Conservation (phyloP, 306 rosid genomes). For the Prunus fruticosa region DNA sequence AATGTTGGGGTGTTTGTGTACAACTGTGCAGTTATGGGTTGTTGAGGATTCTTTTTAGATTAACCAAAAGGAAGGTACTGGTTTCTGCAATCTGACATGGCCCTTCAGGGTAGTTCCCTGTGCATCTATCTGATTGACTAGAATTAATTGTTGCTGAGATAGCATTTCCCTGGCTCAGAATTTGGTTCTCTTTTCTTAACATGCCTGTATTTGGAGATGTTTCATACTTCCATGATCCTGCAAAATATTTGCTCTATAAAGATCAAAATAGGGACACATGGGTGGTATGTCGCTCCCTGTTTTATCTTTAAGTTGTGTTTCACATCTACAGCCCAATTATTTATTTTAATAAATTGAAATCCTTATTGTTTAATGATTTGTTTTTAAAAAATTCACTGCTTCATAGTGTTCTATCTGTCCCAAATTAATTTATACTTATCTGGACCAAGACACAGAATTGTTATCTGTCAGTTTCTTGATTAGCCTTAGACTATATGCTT, state of each 20-base stretch:
- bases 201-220: slow-evolving; percentile 41
- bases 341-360: slow-evolving; percentile 59
- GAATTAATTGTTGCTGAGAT: slow-evolving; percentile 49
- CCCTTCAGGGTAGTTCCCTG: slow-evolving; percentile 44
- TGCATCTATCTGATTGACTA: slow-evolving; percentile 46
- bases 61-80: slow-evolving; percentile 47
- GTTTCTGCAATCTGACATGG: slow-evolving; percentile 55
- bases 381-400: slow-evolving; percentile 19
- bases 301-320: slow-evolving; percentile 15
- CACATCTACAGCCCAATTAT: slow-evolving; percentile 26
- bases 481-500: neutral
- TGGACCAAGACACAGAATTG: slow-evolving; percentile 15
- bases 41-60: slow-evolving; percentile 65
- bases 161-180: slow-evolving; percentile 45
- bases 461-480: neutral
- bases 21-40: slow-evolving; percentile 97
- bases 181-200: slow-evolving; percentile 51
- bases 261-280: slow-evolving; percentile 45
- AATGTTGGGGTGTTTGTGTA: slow-evolving; percentile 85
- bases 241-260: slow-evolving; percentile 41
- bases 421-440: slow-evolving; percentile 14
- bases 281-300: slow-evolving; percentile 19
- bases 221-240: slow-evolving; percentile 45
- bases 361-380: slow-evolving; percentile 35
- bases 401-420: slow-evolving; percentile 8